Evolutionary conservation across 2,329 filamentous ascomycete genomes (phyloP), one percentile per base, ranked within the genome.

Genomic region (Aspergillus japonicus): DNA sequence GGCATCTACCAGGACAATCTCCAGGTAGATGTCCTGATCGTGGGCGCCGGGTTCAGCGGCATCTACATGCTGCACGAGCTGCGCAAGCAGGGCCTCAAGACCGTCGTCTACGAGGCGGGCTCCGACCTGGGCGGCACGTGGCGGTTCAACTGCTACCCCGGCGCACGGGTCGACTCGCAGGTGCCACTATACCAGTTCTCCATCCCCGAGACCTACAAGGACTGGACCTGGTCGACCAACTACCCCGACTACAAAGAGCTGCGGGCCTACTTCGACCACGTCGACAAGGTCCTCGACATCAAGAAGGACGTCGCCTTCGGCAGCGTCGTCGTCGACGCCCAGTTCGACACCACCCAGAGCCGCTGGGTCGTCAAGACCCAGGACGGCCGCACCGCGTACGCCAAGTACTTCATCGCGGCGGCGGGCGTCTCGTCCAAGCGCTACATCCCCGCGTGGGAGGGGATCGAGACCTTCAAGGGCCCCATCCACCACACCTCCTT

Each of bases 121-220:
- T 76, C 76, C 8, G 78, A 81, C 54, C 69, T 78, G 0, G 84
- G 83, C 2, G 84, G 83, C 24, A 81, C 78, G 0, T 87, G 85
- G 85, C 72, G 78, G 48, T 85, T 79, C 81, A 85, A 85, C 68
- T 78, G 78, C 64, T 86, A 85, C 63, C 84, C 82, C 0, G 84
- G 83, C 0, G 80, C 82, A 1, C 71, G 77, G 0, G 82, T 85
- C 2, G 85, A 87, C 70, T 82, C 79, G 0, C 79, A 83, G 56
- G 76, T 82, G 2, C 82, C 83, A 0, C 75, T 80, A 56, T 86
- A 86, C 60, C 78, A 86, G 63, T 81, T 82, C 56, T 82, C 78
- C 1, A 81, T 80, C 68, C 82, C 82, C 0, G 77, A 80, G 47
- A 71, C 80, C 2, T 81, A 73, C 66, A 72, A 77, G 23, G 73